Percentiles rank a stretch among this genome's conserved stretches.
phyloP scores from a whole-genome alignment of 306 rosid species.

The Luffa acutangula region DNA sequence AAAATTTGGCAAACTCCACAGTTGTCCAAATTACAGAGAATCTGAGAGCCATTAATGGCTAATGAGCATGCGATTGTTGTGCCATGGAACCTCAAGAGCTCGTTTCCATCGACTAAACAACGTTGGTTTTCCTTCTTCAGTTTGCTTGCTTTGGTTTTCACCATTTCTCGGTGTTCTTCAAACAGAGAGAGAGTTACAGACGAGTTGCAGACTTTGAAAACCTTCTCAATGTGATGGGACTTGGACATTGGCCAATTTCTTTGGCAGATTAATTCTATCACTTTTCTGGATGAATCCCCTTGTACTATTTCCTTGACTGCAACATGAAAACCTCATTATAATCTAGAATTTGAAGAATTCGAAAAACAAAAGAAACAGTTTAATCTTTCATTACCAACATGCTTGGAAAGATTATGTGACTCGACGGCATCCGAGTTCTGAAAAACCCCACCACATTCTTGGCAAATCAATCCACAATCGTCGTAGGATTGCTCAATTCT shows the following conservation, averaged over 20 bases:
- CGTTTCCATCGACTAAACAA: constrained; percentile 61
- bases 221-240: constrained; percentile 22
- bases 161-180: constrained; percentile 46
- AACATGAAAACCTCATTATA: background rate
- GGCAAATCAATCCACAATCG: constrained; percentile 18
- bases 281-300: constrained; percentile 35
- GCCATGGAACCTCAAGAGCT: constrained; percentile 56
- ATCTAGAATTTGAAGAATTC: background rate
- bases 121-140: constrained; percentile 30
- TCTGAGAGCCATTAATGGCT: constrained; percentile 20
- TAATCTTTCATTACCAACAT: constrained; percentile 31
- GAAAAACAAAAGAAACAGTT: background rate
- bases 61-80: constrained; percentile 50
- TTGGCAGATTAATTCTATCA: constrained; percentile 44
- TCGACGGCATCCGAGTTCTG: constrained; percentile 4
- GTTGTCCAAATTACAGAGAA: constrained; percentile 22
- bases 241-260: constrained; percentile 16
- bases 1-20: constrained; percentile 50
- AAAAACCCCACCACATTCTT: constrained; percentile 27
- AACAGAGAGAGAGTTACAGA: constrained; percentile 27
- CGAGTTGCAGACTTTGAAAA: constrained; percentile 39
- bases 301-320: constrained; percentile 35
- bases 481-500: background rate
- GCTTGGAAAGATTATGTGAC: constrained; percentile 12
- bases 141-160: constrained; percentile 33